Conservation (phyloP, 371 early-diverging fungal genomes). For the Vairimorpha ceranae region DNA sequence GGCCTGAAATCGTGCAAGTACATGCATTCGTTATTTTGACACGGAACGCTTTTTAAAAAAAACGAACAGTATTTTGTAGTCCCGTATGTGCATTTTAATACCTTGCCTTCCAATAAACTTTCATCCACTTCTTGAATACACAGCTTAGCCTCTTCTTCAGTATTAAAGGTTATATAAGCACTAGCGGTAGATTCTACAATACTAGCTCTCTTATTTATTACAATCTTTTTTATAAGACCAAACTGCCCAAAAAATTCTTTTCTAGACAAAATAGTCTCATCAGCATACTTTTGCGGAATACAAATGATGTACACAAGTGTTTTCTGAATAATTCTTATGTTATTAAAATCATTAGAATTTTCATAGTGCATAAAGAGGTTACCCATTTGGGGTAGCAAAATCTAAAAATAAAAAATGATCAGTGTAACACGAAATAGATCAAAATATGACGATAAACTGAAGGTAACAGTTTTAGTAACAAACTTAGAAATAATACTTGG, state of each 20-base stretch:
- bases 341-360: conserved; percentile 1
- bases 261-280: conserved; percentile 56
- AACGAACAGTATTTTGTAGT: conserved; percentile 64
- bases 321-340: conserved; percentile 62
- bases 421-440: too few species aligned
- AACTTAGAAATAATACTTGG: too few species aligned
- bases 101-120: conserved; percentile 56
- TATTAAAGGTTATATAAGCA: conserved; percentile 62
- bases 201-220: conserved; percentile 57
- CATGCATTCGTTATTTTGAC: conserved; percentile 63
- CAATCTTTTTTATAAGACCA: conserved; percentile 63
- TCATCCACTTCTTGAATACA: conserved; percentile 63
- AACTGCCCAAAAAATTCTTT: conserved; percentile 64
- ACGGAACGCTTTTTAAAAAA: conserved; percentile 61
- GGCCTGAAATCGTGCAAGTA: conserved; percentile 61
- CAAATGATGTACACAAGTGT: conserved; percentile 63
- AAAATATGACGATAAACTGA: too few species aligned
- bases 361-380: background rate
- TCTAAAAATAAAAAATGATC: background rate
- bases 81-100: conserved; percentile 63
- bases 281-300: conserved; percentile 60
- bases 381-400: background rate
- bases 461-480: too few species aligned
- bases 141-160: conserved; percentile 54
- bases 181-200: conserved; percentile 46